phyloP scores from a whole-genome alignment of 805 yeast species.

The Millerozyma miso region DNA sequence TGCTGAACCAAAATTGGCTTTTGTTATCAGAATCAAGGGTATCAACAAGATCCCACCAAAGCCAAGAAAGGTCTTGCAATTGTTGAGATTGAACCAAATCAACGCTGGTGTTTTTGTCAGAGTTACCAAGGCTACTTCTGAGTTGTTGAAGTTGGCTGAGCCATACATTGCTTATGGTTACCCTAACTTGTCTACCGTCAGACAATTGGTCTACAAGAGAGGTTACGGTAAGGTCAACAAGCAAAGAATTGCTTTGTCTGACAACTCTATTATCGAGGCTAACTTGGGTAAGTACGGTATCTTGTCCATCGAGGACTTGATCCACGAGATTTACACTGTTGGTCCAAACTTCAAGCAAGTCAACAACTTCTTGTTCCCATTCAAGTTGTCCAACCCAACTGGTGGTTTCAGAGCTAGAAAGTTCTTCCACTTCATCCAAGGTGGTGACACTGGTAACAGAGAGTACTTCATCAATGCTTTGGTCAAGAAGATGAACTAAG shows the following conservation, averaged over 20 bases:
- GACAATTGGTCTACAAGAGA: conserved; percentile 95
- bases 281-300: conserved; percentile 90
- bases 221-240: conserved; percentile 96
- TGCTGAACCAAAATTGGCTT: conserved; percentile 91
- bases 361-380: conserved; percentile 98
- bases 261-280: conserved; percentile 85
- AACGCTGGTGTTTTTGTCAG: conserved; percentile 94
- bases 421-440: conserved; percentile 95
- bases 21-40: conserved; percentile 99
- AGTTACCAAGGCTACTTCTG: conserved; percentile 92
- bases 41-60: conserved; percentile 97
- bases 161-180: conserved; percentile 97
- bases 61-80: conserved; percentile 97
- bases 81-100: conserved; percentile 88
- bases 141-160: conserved; percentile 89
- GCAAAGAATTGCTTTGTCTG: conserved; percentile 89
- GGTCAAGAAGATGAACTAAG: conserved; percentile 89
- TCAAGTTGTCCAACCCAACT: conserved; percentile 92
- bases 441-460: conserved; percentile 99
- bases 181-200: conserved; percentile 88
- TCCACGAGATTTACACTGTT: conserved; percentile 93
- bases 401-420: conserved; percentile 99
- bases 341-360: conserved; percentile 99
- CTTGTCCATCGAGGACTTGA: conserved; percentile 85
- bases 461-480: conserved; percentile 92